Conservation (phyloP, 371 early-diverging fungal genomes). For the Quaeritorhiza haematococci region DNA sequence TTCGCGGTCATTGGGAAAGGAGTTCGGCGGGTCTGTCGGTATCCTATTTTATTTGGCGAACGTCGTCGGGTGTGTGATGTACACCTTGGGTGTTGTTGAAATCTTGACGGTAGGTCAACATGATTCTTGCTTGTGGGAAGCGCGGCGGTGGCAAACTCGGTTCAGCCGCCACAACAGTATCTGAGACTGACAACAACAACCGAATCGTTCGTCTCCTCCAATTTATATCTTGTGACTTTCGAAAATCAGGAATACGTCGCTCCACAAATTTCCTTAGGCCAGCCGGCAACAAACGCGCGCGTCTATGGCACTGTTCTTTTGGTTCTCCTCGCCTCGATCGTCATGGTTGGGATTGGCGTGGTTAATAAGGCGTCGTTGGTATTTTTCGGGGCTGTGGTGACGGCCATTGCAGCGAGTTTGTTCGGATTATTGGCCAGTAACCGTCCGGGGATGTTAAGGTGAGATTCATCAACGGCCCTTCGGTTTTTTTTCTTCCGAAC, state of each 20-base stretch:
- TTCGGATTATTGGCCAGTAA: constrained; percentile 13
- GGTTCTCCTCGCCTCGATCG: constrained; percentile 6
- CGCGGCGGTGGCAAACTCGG: too few species aligned
- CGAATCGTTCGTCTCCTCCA: not conserved
- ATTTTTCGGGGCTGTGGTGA: constrained; percentile 3
- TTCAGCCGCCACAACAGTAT: too few species aligned
- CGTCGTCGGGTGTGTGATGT: constrained; percentile 29
- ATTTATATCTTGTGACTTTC: not conserved
- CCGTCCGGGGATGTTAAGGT: constrained; percentile 2
- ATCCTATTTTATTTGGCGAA: constrained; percentile 61
- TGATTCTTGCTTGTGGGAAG: too few species aligned
- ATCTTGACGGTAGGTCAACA: constrained; percentile 7
- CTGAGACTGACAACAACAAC: too few species aligned
- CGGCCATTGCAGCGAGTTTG: constrained; percentile 5
- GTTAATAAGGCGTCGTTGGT: not conserved
- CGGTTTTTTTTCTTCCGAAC: not conserved
- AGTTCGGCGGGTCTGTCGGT: constrained; percentile 74
- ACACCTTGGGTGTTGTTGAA: constrained; percentile 12
- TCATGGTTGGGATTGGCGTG: constrained; percentile 1
- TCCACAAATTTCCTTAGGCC: constrained; percentile 9
- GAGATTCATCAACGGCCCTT: not conserved
- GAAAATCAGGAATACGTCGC: constrained; percentile 6
- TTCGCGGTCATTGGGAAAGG: constrained; percentile 63
- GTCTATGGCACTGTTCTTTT: constrained; percentile 10
- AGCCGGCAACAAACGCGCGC: constrained; percentile 6